Base-by-base conservation (phyloP, 2,329 filamentous ascomycete species). In the Verticillium isaacii region DNA sequence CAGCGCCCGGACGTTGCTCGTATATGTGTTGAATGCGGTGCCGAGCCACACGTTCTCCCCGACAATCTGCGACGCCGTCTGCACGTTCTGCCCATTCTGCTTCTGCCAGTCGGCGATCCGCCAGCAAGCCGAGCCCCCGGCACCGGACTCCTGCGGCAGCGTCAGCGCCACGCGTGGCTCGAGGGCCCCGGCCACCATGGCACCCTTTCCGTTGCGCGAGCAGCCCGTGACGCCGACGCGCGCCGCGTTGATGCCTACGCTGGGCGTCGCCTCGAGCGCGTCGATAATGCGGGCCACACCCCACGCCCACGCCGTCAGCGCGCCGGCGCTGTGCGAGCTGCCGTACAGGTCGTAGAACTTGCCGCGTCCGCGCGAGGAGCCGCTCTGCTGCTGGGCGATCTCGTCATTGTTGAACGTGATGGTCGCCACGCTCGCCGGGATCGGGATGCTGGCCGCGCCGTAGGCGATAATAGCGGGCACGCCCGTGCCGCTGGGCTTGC, bases 21-120 rank as follows among this genome's bases (percentile, higher is more conserved):
- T 74, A 63, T 76, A 72, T 45, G 78, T 88, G 60, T 81, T 77
- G 70, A 84, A 84, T 29, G 68, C 69, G 1, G 71, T 73, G 19
- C 79, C 78, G 74, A 83, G 82, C 81, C 81, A 84, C 4, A 80
- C 78, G 60, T 85, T 83, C 68, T 83, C 82, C n/a, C 69, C 72
- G 5, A 83, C 74, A 57, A 84, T 84, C 70, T 84, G 73, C 29
- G 73, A 69, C 2, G 80, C 75, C 4, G 80, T 81, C 68, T 84
- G 80, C 34, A 82, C 79, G 52, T 78, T 78, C 65, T 78, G 76
- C 34, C 75, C 77, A 63, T 77, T 75, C 57, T 73, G 71, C 68
- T 79, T 77, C 66, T 68, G 61, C 68, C 67, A 45, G 61, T 66
- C 52, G 23, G 67, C 64, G 29, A 76, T 69, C 5, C 79, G 76